Conservation (phyloP, 1,284 basidiomycete genomes). For the Boletus hoseneyae region DNA sequence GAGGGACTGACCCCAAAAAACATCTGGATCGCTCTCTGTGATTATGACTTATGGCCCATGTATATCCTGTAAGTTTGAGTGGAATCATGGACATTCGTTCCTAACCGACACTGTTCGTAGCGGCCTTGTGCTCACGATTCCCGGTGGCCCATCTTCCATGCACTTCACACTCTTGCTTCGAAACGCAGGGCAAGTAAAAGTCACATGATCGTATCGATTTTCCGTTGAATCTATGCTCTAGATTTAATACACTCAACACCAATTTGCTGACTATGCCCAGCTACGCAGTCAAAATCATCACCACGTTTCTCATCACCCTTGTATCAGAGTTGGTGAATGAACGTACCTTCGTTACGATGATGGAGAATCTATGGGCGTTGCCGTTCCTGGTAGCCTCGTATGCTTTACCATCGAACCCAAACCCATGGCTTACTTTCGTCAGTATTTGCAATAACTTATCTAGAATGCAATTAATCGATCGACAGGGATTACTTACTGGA, state of each 20-base stretch:
- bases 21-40: slow-evolving; percentile 54
- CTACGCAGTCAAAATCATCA: slow-evolving; percentile 40
- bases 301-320: slow-evolving; percentile 42
- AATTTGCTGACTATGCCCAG: slow-evolving; percentile 62
- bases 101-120: neutral
- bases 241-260: slow-evolving; percentile 56
- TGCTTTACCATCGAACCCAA: slow-evolving; percentile 41
- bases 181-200: slow-evolving; percentile 40
- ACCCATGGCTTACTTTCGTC: slow-evolving; percentile 48
- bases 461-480: neutral
- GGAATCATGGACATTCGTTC: neutral
- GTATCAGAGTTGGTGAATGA: slow-evolving; percentile 46
- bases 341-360: slow-evolving; percentile 44
- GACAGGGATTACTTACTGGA: slow-evolving; percentile 15
- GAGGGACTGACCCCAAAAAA: slow-evolving; percentile 55
- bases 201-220: neutral
- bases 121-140: slow-evolving; percentile 32
- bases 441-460: slow-evolving; percentile 2
- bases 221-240: slow-evolving; percentile 17
- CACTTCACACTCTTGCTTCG: slow-evolving; percentile 63
- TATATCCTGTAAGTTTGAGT: slow-evolving; percentile 46
- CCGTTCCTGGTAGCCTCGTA: slow-evolving; percentile 52
- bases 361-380: slow-evolving; percentile 45
- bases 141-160: slow-evolving; percentile 44
- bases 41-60: slow-evolving; percentile 69